Evolutionary conservation across 306 rosid species (phyloP).

Genomic region (Astragalus glycyphyllos): DNA sequence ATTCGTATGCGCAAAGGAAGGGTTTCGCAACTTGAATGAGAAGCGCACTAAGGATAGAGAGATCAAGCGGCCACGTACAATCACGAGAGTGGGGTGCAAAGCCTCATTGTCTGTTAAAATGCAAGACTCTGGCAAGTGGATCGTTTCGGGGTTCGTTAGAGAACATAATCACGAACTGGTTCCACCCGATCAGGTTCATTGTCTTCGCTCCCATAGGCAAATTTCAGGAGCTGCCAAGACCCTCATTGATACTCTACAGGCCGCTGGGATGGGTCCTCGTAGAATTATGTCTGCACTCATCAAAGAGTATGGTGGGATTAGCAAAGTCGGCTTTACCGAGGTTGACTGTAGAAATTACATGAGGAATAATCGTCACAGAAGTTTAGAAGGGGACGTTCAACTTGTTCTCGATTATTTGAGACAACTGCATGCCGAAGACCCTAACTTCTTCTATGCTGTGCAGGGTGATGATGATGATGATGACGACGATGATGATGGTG

Average conservation of each 20-base stretch:
- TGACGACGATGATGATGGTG: too few relatives aligned
- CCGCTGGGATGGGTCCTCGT: constrained; percentile 99
- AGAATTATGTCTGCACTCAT: constrained; percentile 96
- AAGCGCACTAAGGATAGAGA: constrained; percentile 98
- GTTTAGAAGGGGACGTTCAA: constrained; percentile 90
- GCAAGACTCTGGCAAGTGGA: constrained; percentile 98
- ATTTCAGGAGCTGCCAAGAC: constrained; percentile 98
- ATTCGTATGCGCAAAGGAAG: constrained; percentile 97
- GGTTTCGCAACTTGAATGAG: constrained; percentile 95
- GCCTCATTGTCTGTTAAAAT: constrained; percentile 95
- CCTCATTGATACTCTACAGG: constrained; percentile 93
- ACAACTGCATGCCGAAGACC: constrained; percentile 82
- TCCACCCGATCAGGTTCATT: constrained; percentile 97
- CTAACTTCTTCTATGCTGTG: constrained; percentile 84
- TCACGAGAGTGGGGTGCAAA: constrained; percentile 97
- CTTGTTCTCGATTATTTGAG: constrained; percentile 87
- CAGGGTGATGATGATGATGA: constrained; percentile 58
- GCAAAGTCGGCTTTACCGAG: constrained; percentile 97
- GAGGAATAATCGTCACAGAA: constrained; percentile 96
- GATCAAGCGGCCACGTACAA: constrained; percentile 90
- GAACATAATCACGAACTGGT: constrained; percentile 95
- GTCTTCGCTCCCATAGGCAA: constrained; percentile 96
- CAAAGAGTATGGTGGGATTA: constrained; percentile 96
- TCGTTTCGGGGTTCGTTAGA: constrained; percentile 92
- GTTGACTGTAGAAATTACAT: constrained; percentile 97